Percentiles rank a stretch among this genome's conserved stretches.
Evolutionary conservation across 176 grass and related monocot species (phyloP).

Genomic region (Paspalum vaginatum): DNA sequence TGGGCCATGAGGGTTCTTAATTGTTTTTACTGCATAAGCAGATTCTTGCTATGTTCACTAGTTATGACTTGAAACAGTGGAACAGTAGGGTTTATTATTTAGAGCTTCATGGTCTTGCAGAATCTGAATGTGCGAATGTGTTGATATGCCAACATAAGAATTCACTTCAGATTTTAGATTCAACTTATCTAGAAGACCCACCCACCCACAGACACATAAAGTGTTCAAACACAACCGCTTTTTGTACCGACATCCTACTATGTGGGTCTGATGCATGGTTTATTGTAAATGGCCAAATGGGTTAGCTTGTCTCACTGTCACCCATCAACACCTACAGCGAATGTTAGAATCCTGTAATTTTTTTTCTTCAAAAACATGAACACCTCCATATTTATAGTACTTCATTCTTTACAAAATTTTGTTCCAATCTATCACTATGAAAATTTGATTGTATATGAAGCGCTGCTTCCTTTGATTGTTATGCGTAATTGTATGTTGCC

Average conservation of each 20-base stretch:
- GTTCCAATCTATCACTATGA: background rate
- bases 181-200: background rate
- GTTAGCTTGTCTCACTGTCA: background rate
- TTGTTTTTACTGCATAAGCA: constrained; percentile 9
- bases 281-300: constrained; percentile 13
- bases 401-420: constrained; percentile 3
- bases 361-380: constrained; percentile 1
- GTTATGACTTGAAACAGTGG: background rate
- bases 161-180: constrained; percentile 21
- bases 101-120: constrained; percentile 5
- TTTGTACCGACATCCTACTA: background rate
- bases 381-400: background rate
- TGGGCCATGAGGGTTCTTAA: background rate
- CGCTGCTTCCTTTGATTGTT: background rate
- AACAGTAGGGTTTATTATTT: background rate
- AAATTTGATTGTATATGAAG: background rate
- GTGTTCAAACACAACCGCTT: background rate
- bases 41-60: constrained; percentile 7
- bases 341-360: background rate
- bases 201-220: too few relatives aligned
- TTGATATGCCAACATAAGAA: background rate
- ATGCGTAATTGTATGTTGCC: background rate
- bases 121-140: background rate
- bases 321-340: background rate
- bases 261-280: background rate